A percentile compares a stretch with the other conserved stretches of the same genome.
Conservation (phyloP, 208 protist species). For the Acanthamoeba lenticulata region DNA sequence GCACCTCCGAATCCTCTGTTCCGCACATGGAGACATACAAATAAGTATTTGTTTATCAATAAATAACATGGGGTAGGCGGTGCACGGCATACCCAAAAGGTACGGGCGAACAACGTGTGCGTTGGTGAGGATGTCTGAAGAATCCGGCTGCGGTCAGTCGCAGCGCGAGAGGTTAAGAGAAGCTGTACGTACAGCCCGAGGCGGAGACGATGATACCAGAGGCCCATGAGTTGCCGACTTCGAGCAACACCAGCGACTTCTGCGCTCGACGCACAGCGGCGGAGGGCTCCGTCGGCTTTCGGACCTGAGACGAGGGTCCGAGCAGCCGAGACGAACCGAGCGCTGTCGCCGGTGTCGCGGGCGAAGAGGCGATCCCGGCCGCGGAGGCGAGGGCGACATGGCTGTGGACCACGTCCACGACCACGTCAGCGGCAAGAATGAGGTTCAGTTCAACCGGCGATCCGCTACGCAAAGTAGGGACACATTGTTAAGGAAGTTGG, state of each 20-base stretch:
- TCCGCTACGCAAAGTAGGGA: not conserved
- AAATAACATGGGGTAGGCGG: no score
- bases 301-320: not conserved
- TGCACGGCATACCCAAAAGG: no score
- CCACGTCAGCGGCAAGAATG: constrained; percentile 13
- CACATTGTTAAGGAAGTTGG: not conserved
- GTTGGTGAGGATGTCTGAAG: constrained; percentile 4
- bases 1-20: constrained; percentile 34
- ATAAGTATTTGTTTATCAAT: not conserved
- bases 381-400: not conserved
- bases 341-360: not conserved
- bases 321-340: not conserved
- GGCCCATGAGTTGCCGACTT: constrained; percentile 48
- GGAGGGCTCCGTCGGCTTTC: not conserved
- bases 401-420: not conserved
- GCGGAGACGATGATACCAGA: constrained; percentile 21
- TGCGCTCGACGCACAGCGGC: not conserved
- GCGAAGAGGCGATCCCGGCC: not conserved
- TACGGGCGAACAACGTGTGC: constrained; percentile 17
- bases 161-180: not conserved
- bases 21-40: not conserved
- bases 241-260: not conserved
- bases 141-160: not conserved
- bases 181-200: not conserved
- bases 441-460: constrained; percentile 49